Conservation (phyloP, 768 basidiomycete species). For the Xerocomellus chrysenteron region DNA sequence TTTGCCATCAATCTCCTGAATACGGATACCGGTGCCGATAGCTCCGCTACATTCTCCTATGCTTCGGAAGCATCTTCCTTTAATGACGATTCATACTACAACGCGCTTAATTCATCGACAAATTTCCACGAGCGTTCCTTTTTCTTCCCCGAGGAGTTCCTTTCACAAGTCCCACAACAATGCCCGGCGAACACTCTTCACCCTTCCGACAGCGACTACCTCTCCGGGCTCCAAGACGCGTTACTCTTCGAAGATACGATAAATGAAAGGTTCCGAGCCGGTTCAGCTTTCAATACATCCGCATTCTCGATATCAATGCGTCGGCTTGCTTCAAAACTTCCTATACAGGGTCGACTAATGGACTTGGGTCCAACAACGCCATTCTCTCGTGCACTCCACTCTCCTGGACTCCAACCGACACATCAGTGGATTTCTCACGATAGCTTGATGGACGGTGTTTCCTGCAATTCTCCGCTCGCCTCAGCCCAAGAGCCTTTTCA, state of each 20-base stretch:
- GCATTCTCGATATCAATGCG: slow-evolving; percentile 32
- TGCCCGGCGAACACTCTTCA: neutral
- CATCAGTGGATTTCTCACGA: slow-evolving; percentile 17
- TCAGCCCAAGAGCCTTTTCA: slow-evolving; percentile 33
- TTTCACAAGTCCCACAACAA: slow-evolving; percentile 8
- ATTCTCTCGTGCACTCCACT: slow-evolving; percentile 8
- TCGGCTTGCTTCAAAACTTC: slow-evolving; percentile 32
- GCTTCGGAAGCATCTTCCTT: slow-evolving; percentile 5
- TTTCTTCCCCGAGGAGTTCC: slow-evolving; percentile 7
- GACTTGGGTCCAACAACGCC: slow-evolving; percentile 16
- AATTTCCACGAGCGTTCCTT: slow-evolving; percentile 5
- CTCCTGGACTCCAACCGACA: slow-evolving; percentile 17
- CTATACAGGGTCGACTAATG: slow-evolving; percentile 22
- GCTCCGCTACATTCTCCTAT: slow-evolving; percentile 3
- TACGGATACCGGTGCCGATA: neutral
- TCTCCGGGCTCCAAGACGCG: slow-evolving; percentile 15
- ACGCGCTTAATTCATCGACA: slow-evolving; percentile 3
- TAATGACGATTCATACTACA: neutral
- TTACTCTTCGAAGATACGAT: slow-evolving; percentile 15
- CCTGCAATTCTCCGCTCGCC: slow-evolving; percentile 14
- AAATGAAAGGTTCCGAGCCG: slow-evolving; percentile 7
- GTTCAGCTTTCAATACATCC: slow-evolving; percentile 14
- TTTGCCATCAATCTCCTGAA: slow-evolving; percentile 7
- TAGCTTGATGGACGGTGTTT: slow-evolving; percentile 3
- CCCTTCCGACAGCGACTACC: slow-evolving; percentile 5